Evolutionary conservation across 2,329 filamentous ascomycete genomes (phyloP), one percentile per base, ranked within the genome.

Genomic region (Sclerotinia glacialis): DNA sequence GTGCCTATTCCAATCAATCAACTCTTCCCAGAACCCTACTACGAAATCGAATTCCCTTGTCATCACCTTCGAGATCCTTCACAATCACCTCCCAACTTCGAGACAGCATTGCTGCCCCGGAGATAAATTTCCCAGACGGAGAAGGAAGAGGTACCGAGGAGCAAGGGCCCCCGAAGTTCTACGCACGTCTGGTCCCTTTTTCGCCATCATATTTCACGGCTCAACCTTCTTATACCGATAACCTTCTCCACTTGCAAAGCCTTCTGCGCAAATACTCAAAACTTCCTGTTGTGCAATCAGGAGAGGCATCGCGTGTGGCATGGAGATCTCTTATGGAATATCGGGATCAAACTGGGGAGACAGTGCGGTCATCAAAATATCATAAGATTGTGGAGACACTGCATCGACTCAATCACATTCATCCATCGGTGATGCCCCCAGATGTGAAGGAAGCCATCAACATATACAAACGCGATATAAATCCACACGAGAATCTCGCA

Each of bases 131-230:
- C 67, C 67, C 68, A 14, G 70, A 72, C 42, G 44, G 69, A n/a
- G 66, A 69, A n/a, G 68, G 69, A 31, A 66, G 60, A 58, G 46
- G 66, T 66, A 71, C 69, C 12, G 44, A 73, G 74, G 68, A 67
- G 28, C 55, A 69, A 71, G 56, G 76, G 72, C 0, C 23, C 3
- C 31, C 47, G 37, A 71, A 74, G 34, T 83, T 86, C 71, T 69
- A 70, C 42, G 88, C 91, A 64, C 91, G 95, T 71, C 82, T 96
- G 28, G 81, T 97, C 46, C 95, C 95, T 26, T 84, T 85, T 34
- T 97, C 93, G 46, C 89, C 92, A 3, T 95, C 94, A n/a, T 99
- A 99, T 80, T 99, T 98, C 81, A 93, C 92, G 63, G 89, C 89
- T 63, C 89, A 89, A 69, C 90, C 93, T 1, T 83, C 85, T 65